phyloP scores from a whole-genome alignment of 805 yeast species.

The Metschnikowia vanudenii region DNA sequence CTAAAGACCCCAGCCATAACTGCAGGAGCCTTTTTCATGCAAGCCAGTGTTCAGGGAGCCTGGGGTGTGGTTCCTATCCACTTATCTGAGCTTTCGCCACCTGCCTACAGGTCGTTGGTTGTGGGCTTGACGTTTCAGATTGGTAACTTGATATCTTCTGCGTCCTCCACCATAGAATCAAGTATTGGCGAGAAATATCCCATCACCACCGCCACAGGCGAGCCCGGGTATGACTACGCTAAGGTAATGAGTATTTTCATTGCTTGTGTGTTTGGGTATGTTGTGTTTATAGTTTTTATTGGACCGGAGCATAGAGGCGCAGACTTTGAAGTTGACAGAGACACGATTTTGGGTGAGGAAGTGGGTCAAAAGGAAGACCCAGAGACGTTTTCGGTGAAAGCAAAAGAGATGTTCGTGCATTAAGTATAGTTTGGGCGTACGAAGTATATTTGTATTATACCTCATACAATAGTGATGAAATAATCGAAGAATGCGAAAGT shows the following conservation, averaged over 20 bases:
- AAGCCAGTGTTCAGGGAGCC: slow-evolving; percentile 66
- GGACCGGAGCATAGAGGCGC: slow-evolving; percentile 53
- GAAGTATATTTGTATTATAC: no score
- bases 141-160: slow-evolving; percentile 71
- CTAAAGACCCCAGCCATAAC: slow-evolving; percentile 37
- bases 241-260: slow-evolving; percentile 68
- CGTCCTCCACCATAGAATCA: slow-evolving; percentile 71
- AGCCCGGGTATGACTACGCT: slow-evolving; percentile 51
- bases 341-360: slow-evolving; percentile 12
- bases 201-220: slow-evolving; percentile 23
- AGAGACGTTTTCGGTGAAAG: slow-evolving; percentile 8
- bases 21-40: slow-evolving; percentile 63
- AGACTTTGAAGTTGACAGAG: slow-evolving; percentile 17
- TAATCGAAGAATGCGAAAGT: no score
- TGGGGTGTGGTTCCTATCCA: slow-evolving; percentile 74
- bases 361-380: slow-evolving; percentile 8
- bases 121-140: slow-evolving; percentile 55
- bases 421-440: not conserved
- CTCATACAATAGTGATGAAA: no score
- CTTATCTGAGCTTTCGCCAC: slow-evolving; percentile 56
- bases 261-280: slow-evolving; percentile 60
- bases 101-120: slow-evolving; percentile 13
- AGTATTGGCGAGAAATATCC: slow-evolving; percentile 61
- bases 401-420: slow-evolving; percentile 7
- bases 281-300: slow-evolving; percentile 46